Percentiles rank a stretch among this genome's conserved stretches.
These are phyloP conservation scores for Aspergillus ochraceus DNA, from an alignment of 2,329 filamentous ascomycete genomes.

Conservation along the genomic window DNA sequence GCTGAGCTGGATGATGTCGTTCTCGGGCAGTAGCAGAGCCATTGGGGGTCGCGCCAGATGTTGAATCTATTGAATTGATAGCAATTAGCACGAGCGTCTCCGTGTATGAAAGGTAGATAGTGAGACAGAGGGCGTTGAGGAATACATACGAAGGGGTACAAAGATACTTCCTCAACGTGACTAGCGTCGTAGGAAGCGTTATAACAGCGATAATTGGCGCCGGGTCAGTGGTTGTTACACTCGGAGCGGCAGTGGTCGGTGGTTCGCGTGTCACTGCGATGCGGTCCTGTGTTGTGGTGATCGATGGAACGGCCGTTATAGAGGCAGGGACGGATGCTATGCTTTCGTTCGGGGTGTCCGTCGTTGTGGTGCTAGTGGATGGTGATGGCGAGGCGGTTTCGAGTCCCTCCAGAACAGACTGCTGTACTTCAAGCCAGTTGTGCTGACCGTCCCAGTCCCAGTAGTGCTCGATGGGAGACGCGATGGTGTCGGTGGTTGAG, in stretches of 20 bases:
- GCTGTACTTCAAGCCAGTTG: background rate
- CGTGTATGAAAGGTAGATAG: too few relatives aligned
- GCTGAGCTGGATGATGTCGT: background rate
- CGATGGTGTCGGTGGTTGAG: background rate
- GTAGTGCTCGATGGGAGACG: background rate
- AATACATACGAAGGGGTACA: background rate
- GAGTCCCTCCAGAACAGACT: background rate
- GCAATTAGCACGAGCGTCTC: too few relatives aligned
- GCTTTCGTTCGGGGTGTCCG: background rate
- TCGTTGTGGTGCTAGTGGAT: background rate
- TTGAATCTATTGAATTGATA: background rate
- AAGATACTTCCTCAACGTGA: background rate
- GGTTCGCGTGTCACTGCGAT: background rate
- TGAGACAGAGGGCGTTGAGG: background rate
- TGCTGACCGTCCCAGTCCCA: background rate
- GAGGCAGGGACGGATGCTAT: background rate
- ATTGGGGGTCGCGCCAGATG: background rate
- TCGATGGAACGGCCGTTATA: background rate
- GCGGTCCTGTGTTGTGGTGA: background rate
- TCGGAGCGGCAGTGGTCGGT: background rate
- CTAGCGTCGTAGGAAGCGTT: background rate
- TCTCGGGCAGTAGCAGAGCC: background rate
- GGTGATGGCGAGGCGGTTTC: background rate
- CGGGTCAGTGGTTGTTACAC: background rate
- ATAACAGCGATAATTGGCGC: background rate